Base-by-base conservation (phyloP, 2,329 filamentous ascomycete species). In the Tolypocladium inflatum region DNA sequence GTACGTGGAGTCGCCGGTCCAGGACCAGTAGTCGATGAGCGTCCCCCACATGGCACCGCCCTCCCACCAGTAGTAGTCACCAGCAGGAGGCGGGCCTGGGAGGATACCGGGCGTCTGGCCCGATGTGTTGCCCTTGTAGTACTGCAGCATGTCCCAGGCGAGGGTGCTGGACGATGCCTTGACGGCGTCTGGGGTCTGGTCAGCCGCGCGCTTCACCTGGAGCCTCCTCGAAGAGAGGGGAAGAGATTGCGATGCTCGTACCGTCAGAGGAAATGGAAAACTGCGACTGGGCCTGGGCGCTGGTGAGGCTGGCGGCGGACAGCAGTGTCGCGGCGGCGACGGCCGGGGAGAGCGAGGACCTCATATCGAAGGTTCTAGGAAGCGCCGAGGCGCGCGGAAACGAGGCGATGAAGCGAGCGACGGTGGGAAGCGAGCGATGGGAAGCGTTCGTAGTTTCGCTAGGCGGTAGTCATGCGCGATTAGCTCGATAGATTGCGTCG, bases 1-100 rank as follows among this genome's bases (percentile, higher is more conserved):
- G 70, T 86, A 86, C 26, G 76, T 77, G 0, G 68, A 65, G 67
- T 87, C 83, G 57, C 81, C 82, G 1, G 84, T 87, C 59, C 79
- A 78, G 61, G 80, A 78, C 82, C 82, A 86, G 67, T 87, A 87
- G 68, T 87, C 82, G 59, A 88, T 79, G 61, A 86, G 67, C 1
- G 81, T 79, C 64, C 82, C 80, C 74, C 85, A 86, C 74, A 88
- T 76, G 45, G 80, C 79, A 61, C 82, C 80, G 19, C 78, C 81
- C 69, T 87, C 83, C 85, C 84, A 88, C 84, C 84, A 88, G 74
- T 86, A 87, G 66, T 83, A 84, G 52, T 73, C 71, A 30, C 76
- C 76, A 23, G 60, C 66, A 4, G 76, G 73, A 9, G 77, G 77
- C 50, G 77, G 77, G 9, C 77, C 76, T 11, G 77, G 77, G 7